Evolutionary conservation across 768 basidiomycete species (phyloP).

Genomic region (Sarcodon sp.): DNA sequence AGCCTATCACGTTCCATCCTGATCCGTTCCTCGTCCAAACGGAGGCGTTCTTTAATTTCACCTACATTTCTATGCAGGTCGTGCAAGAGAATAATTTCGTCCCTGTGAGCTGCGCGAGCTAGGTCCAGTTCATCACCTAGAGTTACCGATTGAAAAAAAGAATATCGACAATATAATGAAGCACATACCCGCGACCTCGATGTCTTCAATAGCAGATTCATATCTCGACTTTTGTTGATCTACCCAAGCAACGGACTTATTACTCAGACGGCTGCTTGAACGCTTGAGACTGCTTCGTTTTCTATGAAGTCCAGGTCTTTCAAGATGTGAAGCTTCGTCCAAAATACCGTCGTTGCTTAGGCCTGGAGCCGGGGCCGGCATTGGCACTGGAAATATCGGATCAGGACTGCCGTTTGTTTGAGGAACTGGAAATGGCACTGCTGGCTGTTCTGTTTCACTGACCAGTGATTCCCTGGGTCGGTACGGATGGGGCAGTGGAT

Average conservation of each 20-base stretch:
- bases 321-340: not conserved
- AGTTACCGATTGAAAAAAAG: not conserved
- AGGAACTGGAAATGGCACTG: constrained; percentile 3
- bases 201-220: not conserved
- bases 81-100: constrained; percentile 50
- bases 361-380: not conserved
- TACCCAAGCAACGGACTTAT: not conserved
- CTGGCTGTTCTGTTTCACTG: not conserved
- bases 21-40: constrained; percentile 23
- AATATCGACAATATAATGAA: constrained; percentile 20
- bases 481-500: constrained; percentile 33
- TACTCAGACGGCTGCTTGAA: not conserved
- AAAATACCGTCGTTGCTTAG: no score
- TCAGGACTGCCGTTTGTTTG: constrained; percentile 3
- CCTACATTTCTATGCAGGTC: constrained; percentile 41
- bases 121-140: constrained; percentile 50
- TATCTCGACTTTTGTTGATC: not conserved
- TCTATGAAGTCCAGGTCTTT: not conserved
- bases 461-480: constrained; percentile 14
- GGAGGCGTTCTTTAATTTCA: constrained; percentile 23
- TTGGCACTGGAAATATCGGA: constrained; percentile 14
- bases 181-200: constrained; percentile 8
- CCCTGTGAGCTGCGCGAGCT: constrained; percentile 40
- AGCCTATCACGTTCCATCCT: constrained; percentile 26
- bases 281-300: constrained; percentile 1